These are phyloP conservation scores for Fusarium guadeloupense DNA, from an alignment of 2,329 filamentous ascomycete genomes.

Conservation along the genomic window DNA sequence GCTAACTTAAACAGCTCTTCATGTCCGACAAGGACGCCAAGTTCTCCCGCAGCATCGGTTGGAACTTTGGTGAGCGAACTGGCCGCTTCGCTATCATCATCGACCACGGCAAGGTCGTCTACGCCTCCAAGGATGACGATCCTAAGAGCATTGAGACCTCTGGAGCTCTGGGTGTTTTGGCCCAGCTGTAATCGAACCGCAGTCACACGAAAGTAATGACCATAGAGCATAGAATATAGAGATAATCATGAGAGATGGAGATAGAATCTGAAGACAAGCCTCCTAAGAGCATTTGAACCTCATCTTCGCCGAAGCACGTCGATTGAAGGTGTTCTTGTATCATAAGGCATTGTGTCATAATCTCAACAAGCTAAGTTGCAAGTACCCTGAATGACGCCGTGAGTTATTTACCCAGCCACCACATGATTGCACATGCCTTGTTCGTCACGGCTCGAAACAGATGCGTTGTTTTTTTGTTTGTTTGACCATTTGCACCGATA, in stretches of 20 bases:
- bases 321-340: constrained; percentile 12
- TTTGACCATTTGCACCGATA: constrained; percentile 49
- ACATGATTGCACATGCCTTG: constrained; percentile 7
- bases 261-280: constrained; percentile 31
- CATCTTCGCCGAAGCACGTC: background rate
- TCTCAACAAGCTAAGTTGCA: constrained; percentile 13
- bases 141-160: constrained; percentile 56
- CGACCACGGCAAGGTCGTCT: constrained; percentile 84
- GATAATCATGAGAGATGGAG: constrained; percentile 28
- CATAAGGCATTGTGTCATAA: constrained; percentile 13
- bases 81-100: constrained; percentile 82
- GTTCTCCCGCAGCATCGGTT: constrained; percentile 82
- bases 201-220: constrained; percentile 7
- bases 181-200: constrained; percentile 57
- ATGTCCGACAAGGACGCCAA: constrained; percentile 73
- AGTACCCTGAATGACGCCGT: constrained; percentile 15
- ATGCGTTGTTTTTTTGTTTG: constrained; percentile 23
- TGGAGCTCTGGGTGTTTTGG: constrained; percentile 63
- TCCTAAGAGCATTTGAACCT: constrained; percentile 12
- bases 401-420: constrained; percentile 25
- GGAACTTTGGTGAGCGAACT: constrained; percentile 78
- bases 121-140: constrained; percentile 77
- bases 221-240: constrained; percentile 14
- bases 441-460: constrained; percentile 33
- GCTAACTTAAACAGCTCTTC: constrained; percentile 67